Evolutionary conservation across 2,329 filamentous ascomycete genomes (phyloP), one percentile per base, ranked within the genome.

Genomic region (Fusarium tanahbumbuense): DNA sequence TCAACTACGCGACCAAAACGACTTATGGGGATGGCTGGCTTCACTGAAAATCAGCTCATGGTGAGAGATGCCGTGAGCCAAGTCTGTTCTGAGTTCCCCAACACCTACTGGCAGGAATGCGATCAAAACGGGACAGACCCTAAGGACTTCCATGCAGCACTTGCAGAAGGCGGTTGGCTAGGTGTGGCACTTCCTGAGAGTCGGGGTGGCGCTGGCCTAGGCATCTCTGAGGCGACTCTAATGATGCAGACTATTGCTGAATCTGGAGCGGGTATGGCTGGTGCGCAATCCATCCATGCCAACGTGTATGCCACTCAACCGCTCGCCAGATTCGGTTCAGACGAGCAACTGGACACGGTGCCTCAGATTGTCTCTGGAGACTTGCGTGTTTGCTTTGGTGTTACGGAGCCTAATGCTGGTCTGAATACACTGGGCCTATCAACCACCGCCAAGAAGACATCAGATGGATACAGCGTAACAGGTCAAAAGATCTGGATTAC

Each of bases 401-500:
- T 96, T 3, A 95, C 92, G 18, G 93, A 95, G 77, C 92, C 92
- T 0, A 91, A 94, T 68, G 90, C 92, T 2, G 93, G 93, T 0
- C 86, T 97, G 2, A 91, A 97, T 63, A 97, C 93, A 0, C 82
- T 94, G 12, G 87, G 89, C 42, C 82, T 97, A 6, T 85, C 84
- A 41, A 95, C 92, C 0, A 80, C 82, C 9, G 92, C 93, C 1
- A 85, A 79, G 30, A 87, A 85, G 70, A 74, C 78, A 37, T 57
- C 65, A 5, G 86, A 88, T 22, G 87, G 87, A 8, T 97, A 94
- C 77, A 83, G 81, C 2, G 85, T 97, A 16, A 88, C 88, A 0
- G 93, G 93, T 0, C 92, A 95, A 77, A 97, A 97, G 81, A 94
- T 95, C 59, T 97, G 93, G 93, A 97, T 96, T 57, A 93, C 92